Conservation (phyloP, 768 basidiomycete genomes). For the Grammothele lineata region DNA sequence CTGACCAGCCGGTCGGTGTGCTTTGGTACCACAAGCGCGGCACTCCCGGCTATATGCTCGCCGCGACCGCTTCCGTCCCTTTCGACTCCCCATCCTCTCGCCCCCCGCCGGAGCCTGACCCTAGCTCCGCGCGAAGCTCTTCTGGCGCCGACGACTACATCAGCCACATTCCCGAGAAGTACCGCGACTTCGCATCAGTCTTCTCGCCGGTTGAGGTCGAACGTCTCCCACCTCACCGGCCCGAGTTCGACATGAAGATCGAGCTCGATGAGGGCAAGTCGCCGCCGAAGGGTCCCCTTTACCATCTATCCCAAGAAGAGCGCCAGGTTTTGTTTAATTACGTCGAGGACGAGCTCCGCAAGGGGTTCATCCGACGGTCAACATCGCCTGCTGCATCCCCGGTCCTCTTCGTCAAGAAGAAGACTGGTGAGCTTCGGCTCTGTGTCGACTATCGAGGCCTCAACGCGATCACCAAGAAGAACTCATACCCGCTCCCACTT, state of each 20-base stretch:
- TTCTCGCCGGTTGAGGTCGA: constrained; percentile 25
- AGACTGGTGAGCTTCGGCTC: constrained; percentile 20
- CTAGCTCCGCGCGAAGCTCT: not conserved
- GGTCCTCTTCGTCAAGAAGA: constrained; percentile 26
- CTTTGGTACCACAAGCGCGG: constrained; percentile 9
- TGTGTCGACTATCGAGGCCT: constrained; percentile 25
- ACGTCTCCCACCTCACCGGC: constrained; percentile 29
- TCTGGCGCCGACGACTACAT: not conserved
- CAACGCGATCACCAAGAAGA: constrained; percentile 32
- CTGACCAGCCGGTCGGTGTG: not conserved
- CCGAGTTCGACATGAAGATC: constrained; percentile 32
- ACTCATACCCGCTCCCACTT: constrained; percentile 31
- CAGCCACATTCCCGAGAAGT: constrained; percentile 12
- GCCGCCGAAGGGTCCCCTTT: constrained; percentile 29
- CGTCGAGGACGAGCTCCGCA: constrained; percentile 31
- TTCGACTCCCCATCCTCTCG: not conserved
- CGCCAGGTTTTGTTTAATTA: constrained; percentile 30
- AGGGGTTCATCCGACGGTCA: constrained; percentile 28
- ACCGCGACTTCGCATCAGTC: constrained; percentile 25
- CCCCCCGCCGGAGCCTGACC: not conserved
- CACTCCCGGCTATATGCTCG: constrained; percentile 2
- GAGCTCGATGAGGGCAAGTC: constrained; percentile 26
- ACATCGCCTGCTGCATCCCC: constrained; percentile 23
- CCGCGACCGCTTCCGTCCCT: not conserved
- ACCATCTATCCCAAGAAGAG: constrained; percentile 30